Evolutionary conservation across 805 yeast species (phyloP).

Genomic region (Debaryomyces hansenii): DNA sequence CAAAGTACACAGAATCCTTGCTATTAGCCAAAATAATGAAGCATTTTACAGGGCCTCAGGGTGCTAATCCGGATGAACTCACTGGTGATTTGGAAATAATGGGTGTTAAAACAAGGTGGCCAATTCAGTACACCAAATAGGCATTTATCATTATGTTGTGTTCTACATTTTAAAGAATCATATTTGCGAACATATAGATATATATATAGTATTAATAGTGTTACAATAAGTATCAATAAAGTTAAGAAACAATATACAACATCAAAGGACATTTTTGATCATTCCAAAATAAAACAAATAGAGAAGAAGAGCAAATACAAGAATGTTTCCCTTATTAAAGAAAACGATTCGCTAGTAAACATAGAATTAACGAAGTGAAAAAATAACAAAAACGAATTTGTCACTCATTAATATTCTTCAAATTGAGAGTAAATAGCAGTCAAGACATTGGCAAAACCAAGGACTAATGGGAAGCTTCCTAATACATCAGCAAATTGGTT

Average conservation of each 20-base stretch:
- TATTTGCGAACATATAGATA: not conserved
- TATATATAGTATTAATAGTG: slow-evolving; percentile 2
- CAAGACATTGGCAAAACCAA: slow-evolving; percentile 46
- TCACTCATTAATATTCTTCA: slow-evolving; percentile 34
- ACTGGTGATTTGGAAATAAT: slow-evolving; percentile 34
- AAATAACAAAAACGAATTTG: not conserved
- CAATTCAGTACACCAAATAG: slow-evolving; percentile 12
- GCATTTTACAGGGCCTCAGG: slow-evolving; percentile 40
- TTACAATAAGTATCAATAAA: slow-evolving; percentile 5
- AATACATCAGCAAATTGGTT: slow-evolving; percentile 37
- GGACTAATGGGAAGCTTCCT: slow-evolving; percentile 48
- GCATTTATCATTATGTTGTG: not conserved
- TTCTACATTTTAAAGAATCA: not conserved
- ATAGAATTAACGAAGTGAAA: not conserved
- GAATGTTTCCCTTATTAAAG: not conserved
- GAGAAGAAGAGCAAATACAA: not conserved
- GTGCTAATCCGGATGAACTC: slow-evolving; percentile 33
- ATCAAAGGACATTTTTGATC: not conserved
- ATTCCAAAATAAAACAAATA: not conserved
- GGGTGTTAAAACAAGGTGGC: slow-evolving; percentile 39
- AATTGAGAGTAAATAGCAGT: slow-evolving; percentile 54
- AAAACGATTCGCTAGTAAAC: not conserved
- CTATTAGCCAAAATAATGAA: slow-evolving; percentile 44
- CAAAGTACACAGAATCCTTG: slow-evolving; percentile 32
- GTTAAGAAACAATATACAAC: slow-evolving; percentile 1